A percentile compares a stretch with the other conserved stretches of the same genome.
phyloP scores from a whole-genome alignment of 2,329 filamentous ascomycete genomes.

The Colletotrichum zoysiae region DNA sequence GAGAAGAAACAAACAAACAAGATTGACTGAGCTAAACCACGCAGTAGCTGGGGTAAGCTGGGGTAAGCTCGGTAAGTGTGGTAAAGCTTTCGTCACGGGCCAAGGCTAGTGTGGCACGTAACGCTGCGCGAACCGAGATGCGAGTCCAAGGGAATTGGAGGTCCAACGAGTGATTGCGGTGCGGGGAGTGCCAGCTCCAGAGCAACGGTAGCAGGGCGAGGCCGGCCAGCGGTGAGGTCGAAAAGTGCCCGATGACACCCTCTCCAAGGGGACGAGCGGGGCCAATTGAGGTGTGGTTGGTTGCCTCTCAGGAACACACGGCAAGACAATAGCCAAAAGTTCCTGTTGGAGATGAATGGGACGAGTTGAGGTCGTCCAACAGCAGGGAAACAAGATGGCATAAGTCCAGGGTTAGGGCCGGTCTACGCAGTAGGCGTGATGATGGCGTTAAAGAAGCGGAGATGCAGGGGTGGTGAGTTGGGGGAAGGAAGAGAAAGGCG shows the following conservation, averaged over 20 bases:
- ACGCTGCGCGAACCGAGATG: constrained; percentile 9
- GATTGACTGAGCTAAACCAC: constrained; percentile 7
- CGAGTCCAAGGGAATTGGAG: constrained; percentile 7
- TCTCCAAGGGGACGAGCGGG: constrained; percentile 32
- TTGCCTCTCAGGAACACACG: constrained; percentile 30
- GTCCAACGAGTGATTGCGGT: constrained; percentile 9
- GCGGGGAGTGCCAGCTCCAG: constrained; percentile 25
- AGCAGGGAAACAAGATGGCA: constrained; percentile 2
- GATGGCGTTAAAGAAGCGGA: constrained; percentile 33
- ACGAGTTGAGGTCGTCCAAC: constrained; percentile 11
- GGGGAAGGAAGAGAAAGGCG: constrained; percentile 15
- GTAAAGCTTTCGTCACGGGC: constrained; percentile 1
- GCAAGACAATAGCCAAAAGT: constrained; percentile 19
- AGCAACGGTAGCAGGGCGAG: constrained; percentile 25
- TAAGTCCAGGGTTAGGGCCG: constrained; percentile 33
- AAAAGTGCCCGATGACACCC: constrained; percentile 33
- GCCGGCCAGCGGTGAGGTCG: constrained; percentile 14
- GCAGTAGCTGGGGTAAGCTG: constrained; percentile 2
- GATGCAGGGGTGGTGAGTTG: constrained; percentile 21
- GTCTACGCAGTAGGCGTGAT: constrained; percentile 13
- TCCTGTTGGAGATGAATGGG: constrained; percentile 14
- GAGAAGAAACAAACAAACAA: constrained; percentile 17
- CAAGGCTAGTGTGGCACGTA: constrained; percentile 14
- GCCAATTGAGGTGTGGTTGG: constrained; percentile 25
- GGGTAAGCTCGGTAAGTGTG: constrained; percentile 3